These are phyloP conservation scores for Emericellopsis terricola DNA, from an alignment of 495 filamentous ascomycete genomes.

Conservation along the genomic window DNA sequence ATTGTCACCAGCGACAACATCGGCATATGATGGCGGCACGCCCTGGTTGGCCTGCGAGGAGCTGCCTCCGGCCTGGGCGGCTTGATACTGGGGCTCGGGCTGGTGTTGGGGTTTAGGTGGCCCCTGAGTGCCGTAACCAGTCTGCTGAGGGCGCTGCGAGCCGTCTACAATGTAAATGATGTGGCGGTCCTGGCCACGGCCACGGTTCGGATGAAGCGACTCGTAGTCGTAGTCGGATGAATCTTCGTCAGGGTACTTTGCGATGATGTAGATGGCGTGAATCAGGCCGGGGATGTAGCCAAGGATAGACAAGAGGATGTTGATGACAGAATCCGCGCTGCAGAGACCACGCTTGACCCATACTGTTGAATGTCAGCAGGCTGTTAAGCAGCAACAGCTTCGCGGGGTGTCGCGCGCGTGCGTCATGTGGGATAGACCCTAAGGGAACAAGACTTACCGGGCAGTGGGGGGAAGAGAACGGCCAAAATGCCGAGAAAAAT, in stretches of 20 bases:
- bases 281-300: conserved; percentile 83
- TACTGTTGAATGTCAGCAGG: conserved; percentile 35
- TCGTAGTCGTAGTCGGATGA: conserved; percentile 44
- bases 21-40: conserved; percentile 65
- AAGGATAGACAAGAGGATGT: conserved; percentile 76
- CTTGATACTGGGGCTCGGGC: conserved; percentile 4
- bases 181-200: conserved; percentile 38
- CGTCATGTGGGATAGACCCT: conserved; percentile 2
- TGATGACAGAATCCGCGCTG: conserved; percentile 84
- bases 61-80: conserved; percentile 16
- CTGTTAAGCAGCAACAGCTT: neutral
- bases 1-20: conserved; percentile 72
- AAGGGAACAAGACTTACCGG: conserved; percentile 43
- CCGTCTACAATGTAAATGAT: conserved; percentile 46
- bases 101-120: conserved; percentile 4
- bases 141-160: conserved; percentile 9
- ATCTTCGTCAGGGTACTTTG: conserved; percentile 57
- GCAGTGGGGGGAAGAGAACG: conserved; percentile 83
- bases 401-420: conserved; percentile 4
- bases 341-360: conserved; percentile 95
- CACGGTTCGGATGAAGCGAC: conserved; percentile 12
- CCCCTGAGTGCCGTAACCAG: conserved; percentile 20
- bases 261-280: conserved; percentile 97
- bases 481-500: conserved; percentile 77
- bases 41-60: conserved; percentile 1